Percentiles rank a stretch among this genome's conserved stretches.
Evolutionary conservation across 2,329 filamentous ascomycete species (phyloP).

Genomic region (Alternaria rosae): DNA sequence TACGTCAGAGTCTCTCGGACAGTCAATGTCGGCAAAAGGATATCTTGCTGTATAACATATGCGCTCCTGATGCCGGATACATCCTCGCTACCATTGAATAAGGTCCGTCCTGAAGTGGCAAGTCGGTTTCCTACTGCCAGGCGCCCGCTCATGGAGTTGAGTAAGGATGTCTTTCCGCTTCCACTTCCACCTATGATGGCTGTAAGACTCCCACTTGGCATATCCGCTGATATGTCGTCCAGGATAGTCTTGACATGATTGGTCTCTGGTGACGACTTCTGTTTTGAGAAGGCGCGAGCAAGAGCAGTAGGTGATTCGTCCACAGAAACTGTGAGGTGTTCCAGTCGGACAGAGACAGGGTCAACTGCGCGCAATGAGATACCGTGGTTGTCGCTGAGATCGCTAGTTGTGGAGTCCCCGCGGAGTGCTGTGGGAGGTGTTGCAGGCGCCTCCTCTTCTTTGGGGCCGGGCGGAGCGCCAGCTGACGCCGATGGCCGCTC

Average conservation of each 20-base stretch:
- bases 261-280: slow-evolving; percentile 27
- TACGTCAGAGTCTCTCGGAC: slow-evolving; percentile 78
- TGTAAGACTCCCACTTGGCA: slow-evolving; percentile 72
- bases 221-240: slow-evolving; percentile 68
- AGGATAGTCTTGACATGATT: slow-evolving; percentile 61
- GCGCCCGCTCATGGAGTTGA: slow-evolving; percentile 75
- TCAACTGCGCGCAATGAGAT: slow-evolving; percentile 61
- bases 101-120: slow-evolving; percentile 60
- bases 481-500: neutral
- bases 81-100: slow-evolving; percentile 67
- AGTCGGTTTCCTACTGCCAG: slow-evolving; percentile 66
- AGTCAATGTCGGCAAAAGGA: slow-evolving; percentile 75
- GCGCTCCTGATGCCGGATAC: slow-evolving; percentile 63
- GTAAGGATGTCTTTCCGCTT: slow-evolving; percentile 66
- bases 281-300: slow-evolving; percentile 36
- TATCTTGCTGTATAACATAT: slow-evolving; percentile 80
- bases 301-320: slow-evolving; percentile 61
- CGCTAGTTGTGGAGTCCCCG: slow-evolving; percentile 25
- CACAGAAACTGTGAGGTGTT: slow-evolving; percentile 63
- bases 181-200: slow-evolving; percentile 79
- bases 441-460: slow-evolving; percentile 1
- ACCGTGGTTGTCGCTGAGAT: slow-evolving; percentile 36
- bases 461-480: slow-evolving; percentile 3
- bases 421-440: slow-evolving; percentile 18
- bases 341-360: slow-evolving; percentile 62